phyloP scores from a whole-genome alignment of 768 basidiomycete species.

The Auricularia sp. region DNA sequence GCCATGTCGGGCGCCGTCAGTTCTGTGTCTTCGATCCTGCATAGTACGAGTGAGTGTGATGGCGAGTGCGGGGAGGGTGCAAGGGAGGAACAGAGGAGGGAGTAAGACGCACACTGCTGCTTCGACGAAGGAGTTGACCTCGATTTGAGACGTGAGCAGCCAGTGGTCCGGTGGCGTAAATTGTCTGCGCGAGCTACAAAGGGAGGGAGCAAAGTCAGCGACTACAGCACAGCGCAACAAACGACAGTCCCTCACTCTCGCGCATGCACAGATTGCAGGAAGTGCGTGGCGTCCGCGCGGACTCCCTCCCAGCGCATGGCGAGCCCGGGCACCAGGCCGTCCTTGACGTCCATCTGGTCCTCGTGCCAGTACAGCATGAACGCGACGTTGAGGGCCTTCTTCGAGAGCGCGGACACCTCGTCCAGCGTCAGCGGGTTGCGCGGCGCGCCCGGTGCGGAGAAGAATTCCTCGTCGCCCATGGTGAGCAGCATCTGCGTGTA shows the following conservation, averaged over 20 bases:
- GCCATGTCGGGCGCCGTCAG: conserved; percentile 8
- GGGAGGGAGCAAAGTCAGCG: background rate
- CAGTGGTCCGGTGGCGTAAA: conserved; percentile 83
- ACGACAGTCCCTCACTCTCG: conserved; percentile 56
- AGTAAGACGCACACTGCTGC: conserved; percentile 59
- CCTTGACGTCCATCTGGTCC: conserved; percentile 32
- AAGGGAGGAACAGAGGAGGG: too few relatives aligned
- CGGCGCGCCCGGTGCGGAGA: conserved; percentile 35
- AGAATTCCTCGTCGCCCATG: conserved; percentile 97
- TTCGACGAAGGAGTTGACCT: conserved; percentile 66
- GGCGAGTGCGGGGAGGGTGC: background rate
- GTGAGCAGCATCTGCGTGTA: conserved; percentile 79
- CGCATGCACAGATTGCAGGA: conserved; percentile 73
- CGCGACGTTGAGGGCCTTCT: conserved; percentile 73
- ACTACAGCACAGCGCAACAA: too few relatives aligned
- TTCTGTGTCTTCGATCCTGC: conserved; percentile 55
- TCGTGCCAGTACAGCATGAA: conserved; percentile 68
- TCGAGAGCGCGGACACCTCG: conserved; percentile 65
- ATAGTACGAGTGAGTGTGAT: background rate
- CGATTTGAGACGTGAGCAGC: conserved; percentile 54
- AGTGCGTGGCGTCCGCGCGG: conserved; percentile 64
- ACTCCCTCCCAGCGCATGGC: conserved; percentile 55
- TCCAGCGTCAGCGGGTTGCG: conserved; percentile 74
- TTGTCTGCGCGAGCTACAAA: conserved; percentile 60
- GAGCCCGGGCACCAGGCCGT: conserved; percentile 31